These are phyloP conservation scores for Apophysomyces sp. DNA, from an alignment of 371 early-diverging fungal genomes.

Conservation along the genomic window DNA sequence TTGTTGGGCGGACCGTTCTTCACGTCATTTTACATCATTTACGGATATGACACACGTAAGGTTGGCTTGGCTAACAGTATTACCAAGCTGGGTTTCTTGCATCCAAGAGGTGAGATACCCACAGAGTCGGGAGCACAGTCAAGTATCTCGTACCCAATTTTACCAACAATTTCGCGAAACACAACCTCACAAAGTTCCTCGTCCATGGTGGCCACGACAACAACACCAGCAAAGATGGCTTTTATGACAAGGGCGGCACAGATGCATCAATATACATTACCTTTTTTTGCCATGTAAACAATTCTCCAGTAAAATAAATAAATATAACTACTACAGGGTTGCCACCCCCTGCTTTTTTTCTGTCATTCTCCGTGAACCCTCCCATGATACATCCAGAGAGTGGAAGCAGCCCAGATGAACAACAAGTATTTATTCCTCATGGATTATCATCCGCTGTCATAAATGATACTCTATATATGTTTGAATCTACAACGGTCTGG, in stretches of 20 bases:
- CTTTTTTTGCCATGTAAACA: neutral
- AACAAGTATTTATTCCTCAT: too few relatives aligned
- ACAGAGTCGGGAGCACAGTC: neutral
- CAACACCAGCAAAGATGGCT: neutral
- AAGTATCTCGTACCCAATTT: neutral
- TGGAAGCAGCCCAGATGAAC: too few relatives aligned
- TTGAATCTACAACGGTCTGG: constrained; percentile 5
- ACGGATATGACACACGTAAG: constrained; percentile 4
- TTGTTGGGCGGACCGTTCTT: constrained; percentile 38
- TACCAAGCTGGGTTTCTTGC: neutral
- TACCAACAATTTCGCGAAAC: neutral
- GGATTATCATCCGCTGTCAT: neutral
- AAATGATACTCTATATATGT: constrained; percentile 1
- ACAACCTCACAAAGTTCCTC: neutral
- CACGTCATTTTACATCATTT: constrained; percentile 29
- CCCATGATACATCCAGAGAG: too few relatives aligned
- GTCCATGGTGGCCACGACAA: neutral
- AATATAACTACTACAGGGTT: too few relatives aligned
- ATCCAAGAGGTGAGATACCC: neutral
- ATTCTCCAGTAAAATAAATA: too few relatives aligned
- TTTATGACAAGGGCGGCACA: neutral
- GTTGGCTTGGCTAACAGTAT: constrained; percentile 23
- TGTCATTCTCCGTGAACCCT: too few relatives aligned
- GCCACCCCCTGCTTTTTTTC: too few relatives aligned
- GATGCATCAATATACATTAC: neutral